A percentile compares a stretch with the other conserved stretches of the same genome.
These are phyloP conservation scores for Chaetomium olivaceum DNA, from an alignment of 2,329 filamentous ascomycete species.

Conservation along the genomic window DNA sequence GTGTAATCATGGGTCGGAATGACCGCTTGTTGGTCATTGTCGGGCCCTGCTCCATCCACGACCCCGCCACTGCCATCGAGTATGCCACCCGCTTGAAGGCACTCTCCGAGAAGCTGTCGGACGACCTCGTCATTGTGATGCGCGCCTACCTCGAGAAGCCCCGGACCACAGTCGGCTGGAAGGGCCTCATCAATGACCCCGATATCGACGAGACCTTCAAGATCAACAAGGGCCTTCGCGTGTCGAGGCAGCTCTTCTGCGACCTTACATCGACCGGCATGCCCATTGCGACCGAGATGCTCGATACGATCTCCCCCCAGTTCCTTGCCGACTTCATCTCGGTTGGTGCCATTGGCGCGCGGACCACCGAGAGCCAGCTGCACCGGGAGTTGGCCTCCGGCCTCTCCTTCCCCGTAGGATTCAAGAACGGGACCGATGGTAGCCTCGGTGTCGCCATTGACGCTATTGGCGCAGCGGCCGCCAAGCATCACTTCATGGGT, in stretches of 20 bases:
- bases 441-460: slow-evolving; percentile 90
- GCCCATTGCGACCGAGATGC: slow-evolving; percentile 96
- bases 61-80: slow-evolving; percentile 82
- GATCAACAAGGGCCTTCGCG: slow-evolving; percentile 96
- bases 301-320: slow-evolving; percentile 97
- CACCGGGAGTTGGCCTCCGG: slow-evolving; percentile 95
- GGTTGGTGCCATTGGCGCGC: slow-evolving; percentile 90
- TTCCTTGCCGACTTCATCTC: slow-evolving; percentile 96
- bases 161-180: slow-evolving; percentile 97
- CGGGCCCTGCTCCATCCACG: slow-evolving; percentile 96
- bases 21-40: slow-evolving; percentile 93
- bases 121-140: slow-evolving; percentile 92
- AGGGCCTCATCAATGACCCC: slow-evolving; percentile 98
- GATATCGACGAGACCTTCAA: slow-evolving; percentile 96
- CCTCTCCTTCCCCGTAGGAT: slow-evolving; percentile 94
- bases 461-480: slow-evolving; percentile 82
- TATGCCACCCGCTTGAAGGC: slow-evolving; percentile 79
- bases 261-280: slow-evolving; percentile 85
- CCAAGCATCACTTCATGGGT: slow-evolving; percentile 96
- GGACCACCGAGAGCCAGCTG: slow-evolving; percentile 94
- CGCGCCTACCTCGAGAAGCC: slow-evolving; percentile 99
- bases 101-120: slow-evolving; percentile 74
- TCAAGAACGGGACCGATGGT: slow-evolving; percentile 99
- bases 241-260: slow-evolving; percentile 90
- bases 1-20: slow-evolving; percentile 75